Percentiles rank a stretch among this genome's conserved stretches.
phyloP scores from a whole-genome alignment of 2,329 filamentous ascomycete species.

The Aspergillus tubingensis region DNA sequence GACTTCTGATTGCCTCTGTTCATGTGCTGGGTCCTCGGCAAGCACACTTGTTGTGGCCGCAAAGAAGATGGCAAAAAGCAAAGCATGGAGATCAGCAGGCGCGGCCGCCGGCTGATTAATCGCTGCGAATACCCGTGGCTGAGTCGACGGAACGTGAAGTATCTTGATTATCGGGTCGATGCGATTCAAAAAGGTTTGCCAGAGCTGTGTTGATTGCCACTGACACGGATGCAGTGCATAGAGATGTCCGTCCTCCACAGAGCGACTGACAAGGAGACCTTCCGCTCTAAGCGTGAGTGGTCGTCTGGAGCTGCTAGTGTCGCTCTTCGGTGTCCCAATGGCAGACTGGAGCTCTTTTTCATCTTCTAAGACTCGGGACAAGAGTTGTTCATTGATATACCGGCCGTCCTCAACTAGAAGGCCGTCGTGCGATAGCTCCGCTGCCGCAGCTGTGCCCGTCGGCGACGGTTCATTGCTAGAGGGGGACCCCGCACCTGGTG shows the following conservation, averaged over 20 bases:
- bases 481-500: not conserved
- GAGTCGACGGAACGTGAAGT: conserved; percentile 32
- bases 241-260: conserved; percentile 14
- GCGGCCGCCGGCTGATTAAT: conserved; percentile 27
- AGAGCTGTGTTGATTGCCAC: conserved; percentile 29
- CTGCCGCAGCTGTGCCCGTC: not conserved
- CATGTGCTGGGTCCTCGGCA: conserved; percentile 20
- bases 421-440: conserved; percentile 13
- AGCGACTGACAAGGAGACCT: conserved; percentile 26
- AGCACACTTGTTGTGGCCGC: conserved; percentile 24
- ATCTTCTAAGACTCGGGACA: conserved; percentile 31
- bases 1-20: conserved; percentile 16
- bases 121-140: conserved; percentile 30
- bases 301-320: conserved; percentile 5
- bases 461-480: not conserved
- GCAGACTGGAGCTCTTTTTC: conserved; percentile 29
- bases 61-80: conserved; percentile 34
- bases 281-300: conserved; percentile 21
- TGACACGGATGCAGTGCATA: conserved; percentile 22
- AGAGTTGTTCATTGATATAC: conserved; percentile 34
- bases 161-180: conserved; percentile 34
- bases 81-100: conserved; percentile 23
- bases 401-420: conserved; percentile 27
- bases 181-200: conserved; percentile 31
- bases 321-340: conserved; percentile 19